Evolutionary conservation across 1,284 basidiomycete species (phyloP), one percentile per base, ranked within the genome.

Genomic region (Pseudozyma sp.): DNA sequence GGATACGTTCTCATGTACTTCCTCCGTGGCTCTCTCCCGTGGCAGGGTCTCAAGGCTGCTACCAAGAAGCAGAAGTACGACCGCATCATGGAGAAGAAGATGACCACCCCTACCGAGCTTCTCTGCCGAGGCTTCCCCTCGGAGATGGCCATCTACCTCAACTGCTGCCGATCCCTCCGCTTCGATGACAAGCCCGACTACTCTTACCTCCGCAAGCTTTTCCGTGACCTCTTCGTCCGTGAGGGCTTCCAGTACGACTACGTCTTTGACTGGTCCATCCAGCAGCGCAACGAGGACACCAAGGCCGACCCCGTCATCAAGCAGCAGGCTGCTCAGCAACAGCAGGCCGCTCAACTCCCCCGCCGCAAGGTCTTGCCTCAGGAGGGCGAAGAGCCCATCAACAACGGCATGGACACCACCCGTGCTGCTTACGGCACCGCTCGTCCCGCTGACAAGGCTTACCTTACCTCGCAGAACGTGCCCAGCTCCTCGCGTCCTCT

Each of bases 11-110:
- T 85, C 45, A 85, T 85, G 83, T 85, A 85, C 76, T 85, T 85
- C 75, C 76, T 85, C 56, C 81, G 83, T 18, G 83, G 83, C 54
- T 83, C 81, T 21, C 77, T 85, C 19, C 83, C 83, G 21, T 85
- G 83, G 83, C 83, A 85, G 59, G 83, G 83, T 16, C 77, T 85
- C 47, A 84, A 84, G 73, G 83, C 83, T 10, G 83, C 83, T 39
- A 85, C 82, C 60, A 85, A 85, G 81, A 85, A 85, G 80, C 83
- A 85, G 60, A 85, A 85, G 82, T 85, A 85, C 79, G 83, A 85
- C 73, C 79, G 83, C 25, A 85, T 85, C 76, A 85, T 85, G 83
- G 83, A 85, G 73, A 85, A 85, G 78, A 85, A 85, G 79, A 85
- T 85, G 83, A 85, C 83, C 62, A 85, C 83, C 36, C 83, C 83